phyloP scores from a whole-genome alignment of 768 basidiomycete species.

The Baorangia bicolor region DNA sequence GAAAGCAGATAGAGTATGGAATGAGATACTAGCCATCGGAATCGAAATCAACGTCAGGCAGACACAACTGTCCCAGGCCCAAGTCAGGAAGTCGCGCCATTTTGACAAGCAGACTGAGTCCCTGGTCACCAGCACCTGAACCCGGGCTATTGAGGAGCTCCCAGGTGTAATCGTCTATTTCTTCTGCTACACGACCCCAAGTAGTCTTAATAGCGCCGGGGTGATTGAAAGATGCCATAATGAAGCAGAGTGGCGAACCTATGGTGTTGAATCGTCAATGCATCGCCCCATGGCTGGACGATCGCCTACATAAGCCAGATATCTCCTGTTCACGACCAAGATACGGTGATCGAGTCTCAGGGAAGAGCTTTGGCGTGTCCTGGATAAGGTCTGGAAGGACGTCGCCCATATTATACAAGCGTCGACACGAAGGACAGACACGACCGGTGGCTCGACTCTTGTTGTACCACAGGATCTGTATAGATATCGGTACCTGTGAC shows the following conservation, averaged over 20 bases:
- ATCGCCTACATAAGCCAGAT: conserved; percentile 70
- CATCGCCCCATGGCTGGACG: neutral
- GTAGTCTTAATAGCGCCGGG: conserved; percentile 61
- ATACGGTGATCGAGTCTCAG: conserved; percentile 35
- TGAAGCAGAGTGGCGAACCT: conserved; percentile 80
- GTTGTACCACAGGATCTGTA: conserved; percentile 81
- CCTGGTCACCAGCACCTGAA: conserved; percentile 35
- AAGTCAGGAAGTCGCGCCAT: conserved; percentile 77
- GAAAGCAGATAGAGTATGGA: neutral
- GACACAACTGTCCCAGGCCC: conserved; percentile 61
- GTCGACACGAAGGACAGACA: conserved; percentile 75
- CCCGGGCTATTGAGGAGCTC: conserved; percentile 49
- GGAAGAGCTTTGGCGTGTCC: conserved; percentile 16
- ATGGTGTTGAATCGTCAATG: conserved; percentile 4
- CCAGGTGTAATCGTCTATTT: conserved; percentile 70
- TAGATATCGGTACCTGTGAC: neutral
- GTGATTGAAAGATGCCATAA: conserved; percentile 65
- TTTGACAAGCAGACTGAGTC: conserved; percentile 63
- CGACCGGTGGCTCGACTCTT: conserved; percentile 70
- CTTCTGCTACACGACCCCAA: conserved; percentile 68
- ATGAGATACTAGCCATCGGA: conserved; percentile 12
- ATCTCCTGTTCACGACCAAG: conserved; percentile 62
- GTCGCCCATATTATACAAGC: conserved; percentile 72
- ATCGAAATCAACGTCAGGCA: conserved; percentile 32
- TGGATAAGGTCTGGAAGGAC: conserved; percentile 48